Evolutionary conservation across 805 yeast species (phyloP).

Genomic region (Priceomyces castillae): DNA sequence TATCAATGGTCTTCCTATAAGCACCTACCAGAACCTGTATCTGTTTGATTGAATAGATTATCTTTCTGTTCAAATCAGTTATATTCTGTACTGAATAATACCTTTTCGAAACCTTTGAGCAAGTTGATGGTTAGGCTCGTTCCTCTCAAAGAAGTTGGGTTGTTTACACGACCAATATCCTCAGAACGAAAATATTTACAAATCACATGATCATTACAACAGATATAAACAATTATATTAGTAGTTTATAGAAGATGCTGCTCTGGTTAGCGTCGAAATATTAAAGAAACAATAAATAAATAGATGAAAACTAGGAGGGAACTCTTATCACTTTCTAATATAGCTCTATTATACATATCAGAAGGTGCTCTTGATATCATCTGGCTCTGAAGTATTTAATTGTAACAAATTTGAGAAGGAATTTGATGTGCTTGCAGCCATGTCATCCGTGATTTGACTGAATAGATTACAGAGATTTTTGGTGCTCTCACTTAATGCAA

Average conservation of each 20-base stretch:
- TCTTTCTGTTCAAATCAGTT: neutral
- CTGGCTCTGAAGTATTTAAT: constrained; percentile 10
- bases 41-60: neutral
- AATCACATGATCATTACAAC: neutral
- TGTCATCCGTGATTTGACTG: constrained; percentile 25
- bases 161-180: constrained; percentile 1
- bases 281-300: too few relatives aligned
- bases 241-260: too few relatives aligned
- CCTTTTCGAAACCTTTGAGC: neutral
- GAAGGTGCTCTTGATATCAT: neutral
- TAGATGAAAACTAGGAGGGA: neutral
- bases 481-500: constrained; percentile 26
- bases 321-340: neutral
- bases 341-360: neutral
- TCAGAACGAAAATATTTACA: neutral
- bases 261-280: too few relatives aligned
- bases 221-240: too few relatives aligned
- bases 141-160: neutral
- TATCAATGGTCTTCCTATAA: neutral
- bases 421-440: constrained; percentile 11
- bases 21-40: neutral
- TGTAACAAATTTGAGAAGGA: constrained; percentile 25
- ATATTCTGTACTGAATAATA: neutral
- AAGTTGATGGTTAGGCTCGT: constrained; percentile 1
- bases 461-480: constrained; percentile 30